Base-by-base conservation (phyloP, 176 grass and related monocot genomes). In the Eragrostis curvula region DNA sequence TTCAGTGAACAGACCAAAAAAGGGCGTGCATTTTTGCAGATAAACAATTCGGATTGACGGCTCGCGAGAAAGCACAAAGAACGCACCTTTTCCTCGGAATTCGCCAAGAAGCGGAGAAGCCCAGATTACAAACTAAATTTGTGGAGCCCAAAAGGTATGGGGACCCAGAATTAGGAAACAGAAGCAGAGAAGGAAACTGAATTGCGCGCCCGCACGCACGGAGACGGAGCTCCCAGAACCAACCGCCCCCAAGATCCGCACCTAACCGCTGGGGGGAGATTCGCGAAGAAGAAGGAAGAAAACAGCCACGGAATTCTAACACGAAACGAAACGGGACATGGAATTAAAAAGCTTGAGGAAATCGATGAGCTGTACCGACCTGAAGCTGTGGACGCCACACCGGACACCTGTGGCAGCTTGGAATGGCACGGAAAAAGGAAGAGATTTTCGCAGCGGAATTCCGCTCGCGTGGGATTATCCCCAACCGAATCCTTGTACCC, bases 291-390 rank as follows among this genome's bases (percentile, higher is more conserved):
- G 79, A 44, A 70, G 70, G 58, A 24, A 61, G 12, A 28, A 24
- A 28, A 24, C 66, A 28, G 9, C 13, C 59, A 36, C 75, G 5
- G 50, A 58, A 70, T 81, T 58, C n/a, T 53, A 81, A 55, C 78
- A 56, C 65, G 78, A 20, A 70, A 73, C 44, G 45, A 65, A 63
- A 64, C 56, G n/a, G 29, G 2, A 5, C 7, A 52, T 3, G 58
- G 58, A 74, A 83, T 65, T 74, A 2, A 42, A 65, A 74, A 49
- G 12, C 76, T 66, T 66, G 70, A 18, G 43, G 71, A 75, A 67
- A 84, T 56, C 60, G 46, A 56, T 46, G 71, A 51, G 71, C 16
- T 77, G 1, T 27, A 66, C 16, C 47, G 1, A 42, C 69, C 57
- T 67, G 46, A 16, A 20, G 20, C 30, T 41, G 20, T 27, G 58